Percentiles rank a stretch among this genome's conserved stretches.
Conservation (phyloP, 305 asterid species). For the Caryopteris hybrid region DNA sequence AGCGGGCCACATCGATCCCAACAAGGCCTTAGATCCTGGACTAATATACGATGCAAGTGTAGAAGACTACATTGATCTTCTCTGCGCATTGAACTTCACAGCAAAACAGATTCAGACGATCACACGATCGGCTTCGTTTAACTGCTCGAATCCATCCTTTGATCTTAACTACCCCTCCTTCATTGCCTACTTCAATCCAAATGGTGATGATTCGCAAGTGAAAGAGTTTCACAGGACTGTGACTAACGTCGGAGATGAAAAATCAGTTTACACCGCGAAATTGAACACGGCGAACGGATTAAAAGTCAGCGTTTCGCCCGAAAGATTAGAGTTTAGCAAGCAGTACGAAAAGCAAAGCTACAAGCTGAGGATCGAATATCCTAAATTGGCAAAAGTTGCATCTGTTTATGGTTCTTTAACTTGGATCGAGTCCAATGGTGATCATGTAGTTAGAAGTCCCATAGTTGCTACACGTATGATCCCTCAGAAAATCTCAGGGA, state of each 20-base stretch:
- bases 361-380: conserved; percentile 47
- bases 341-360: conserved; percentile 62
- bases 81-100: conserved; percentile 58
- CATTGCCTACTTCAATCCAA: conserved; percentile 42
- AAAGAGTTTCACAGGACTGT: conserved; percentile 57
- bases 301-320: conserved; percentile 49
- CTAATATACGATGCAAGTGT: conserved; percentile 49
- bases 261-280: conserved; percentile 37
- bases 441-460: conserved; percentile 61
- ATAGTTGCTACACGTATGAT: conserved; percentile 43
- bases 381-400: conserved; percentile 14
- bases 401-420: conserved; percentile 48
- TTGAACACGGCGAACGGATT: conserved; percentile 35
- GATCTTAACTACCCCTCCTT: conserved; percentile 88
- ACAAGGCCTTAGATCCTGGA: conserved; percentile 70
- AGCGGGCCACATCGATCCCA: conserved; percentile 74
- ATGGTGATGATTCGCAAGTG: conserved; percentile 19
- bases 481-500: conserved; percentile 5
- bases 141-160: conserved; percentile 56
- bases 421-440: conserved; percentile 59
- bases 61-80: conserved; percentile 49
- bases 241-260: conserved; percentile 53
- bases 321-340: conserved; percentile 40
- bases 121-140: conserved; percentile 35
- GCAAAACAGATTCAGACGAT: conserved; percentile 45